Conservation (phyloP, 768 basidiomycete genomes). For the Mycena filopes region DNA sequence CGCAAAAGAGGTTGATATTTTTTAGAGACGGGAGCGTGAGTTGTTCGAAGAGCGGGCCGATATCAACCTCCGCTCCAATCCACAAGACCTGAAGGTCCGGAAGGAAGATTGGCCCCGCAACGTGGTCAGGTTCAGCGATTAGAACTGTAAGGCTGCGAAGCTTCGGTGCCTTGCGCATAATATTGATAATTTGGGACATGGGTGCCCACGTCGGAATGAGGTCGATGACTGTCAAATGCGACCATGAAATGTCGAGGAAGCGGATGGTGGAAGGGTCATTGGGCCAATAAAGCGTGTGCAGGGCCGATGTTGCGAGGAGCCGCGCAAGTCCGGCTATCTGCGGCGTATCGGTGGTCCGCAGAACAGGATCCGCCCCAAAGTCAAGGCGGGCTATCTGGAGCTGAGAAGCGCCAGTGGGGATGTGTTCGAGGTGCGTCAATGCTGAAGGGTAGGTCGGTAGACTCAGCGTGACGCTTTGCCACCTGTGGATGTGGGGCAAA, state of each 20-base stretch:
- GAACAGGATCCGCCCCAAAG: constrained; percentile 4
- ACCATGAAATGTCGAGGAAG: constrained; percentile 14
- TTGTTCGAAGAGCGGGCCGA: constrained; percentile 19
- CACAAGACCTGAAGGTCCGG: constrained; percentile 22
- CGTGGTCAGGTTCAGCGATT: not conserved
- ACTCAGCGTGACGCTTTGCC: constrained; percentile 21
- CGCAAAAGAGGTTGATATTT: constrained; percentile 24
- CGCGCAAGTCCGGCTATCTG: constrained; percentile 16
- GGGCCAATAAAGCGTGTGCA: constrained; percentile 24
- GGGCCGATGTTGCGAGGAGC: constrained; percentile 14
- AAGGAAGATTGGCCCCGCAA: constrained; percentile 7
- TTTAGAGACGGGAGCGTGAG: constrained; percentile 16
- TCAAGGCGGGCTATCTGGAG: constrained; percentile 23
- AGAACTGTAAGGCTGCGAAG: constrained; percentile 20
- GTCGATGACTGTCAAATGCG: constrained; percentile 22
- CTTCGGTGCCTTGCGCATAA: constrained; percentile 23
- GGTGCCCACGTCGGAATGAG: constrained; percentile 21
- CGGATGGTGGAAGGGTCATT: constrained; percentile 4
- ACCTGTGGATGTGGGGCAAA: constrained; percentile 22
- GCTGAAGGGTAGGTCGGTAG: constrained; percentile 13
- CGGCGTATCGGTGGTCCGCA: not conserved
- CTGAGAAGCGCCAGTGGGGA: not conserved
- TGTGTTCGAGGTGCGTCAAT: not conserved
- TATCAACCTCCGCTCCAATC: constrained; percentile 17
- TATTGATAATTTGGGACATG: constrained; percentile 15